Base-by-base conservation (phyloP, 106 monocot genomes). In the Narthecium ossifragum region DNA sequence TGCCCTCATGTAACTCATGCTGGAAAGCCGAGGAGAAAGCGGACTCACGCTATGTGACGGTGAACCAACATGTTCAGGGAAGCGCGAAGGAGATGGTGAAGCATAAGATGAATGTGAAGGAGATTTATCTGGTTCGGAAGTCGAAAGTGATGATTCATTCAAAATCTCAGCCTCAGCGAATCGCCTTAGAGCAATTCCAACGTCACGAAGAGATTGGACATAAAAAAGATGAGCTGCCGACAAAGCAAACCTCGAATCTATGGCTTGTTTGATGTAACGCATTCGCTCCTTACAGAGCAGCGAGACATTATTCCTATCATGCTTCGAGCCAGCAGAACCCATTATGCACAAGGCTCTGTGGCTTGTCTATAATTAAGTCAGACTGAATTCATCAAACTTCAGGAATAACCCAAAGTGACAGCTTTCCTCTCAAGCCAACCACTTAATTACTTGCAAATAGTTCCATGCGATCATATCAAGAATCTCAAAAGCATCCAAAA, bases 191-290 rank as follows among this genome's bases (percentile, higher is more conserved):
- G 85, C 81, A 37, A 55, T 70, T 8, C 85, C 90, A 1, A 77
- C 51, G 58, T 36, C 71, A 38, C 68, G 79, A 9, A 91, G 79
- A 45, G 90, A 91, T 59, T 75, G 85, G 8, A 74, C 68, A 53
- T 82, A 91, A 30, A 64, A 63, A 13, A 91, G 68, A 54, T 91
- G 86, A 24, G 82, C 76, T 4, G 86, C 91, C 4, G 91, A 85
- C 4, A 91, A 68, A 12, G 79, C 73, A 55, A 65, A 77, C 54
- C 86, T 74, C 22, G 79, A 73, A 47, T 86, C 82, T 37, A 79
- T 68, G 8, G 82, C 86, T 59, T 71, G 70, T 59, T 67, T 85
- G 20, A 86, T 80, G 61, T 65, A 75, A 27, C 59, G 66, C 40
- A 62, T 76, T 2, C 91, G 65, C 25, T 79, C 82, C 62, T 68